Conservation (phyloP, 306 rosid species). For the Luffa acutangula region DNA sequence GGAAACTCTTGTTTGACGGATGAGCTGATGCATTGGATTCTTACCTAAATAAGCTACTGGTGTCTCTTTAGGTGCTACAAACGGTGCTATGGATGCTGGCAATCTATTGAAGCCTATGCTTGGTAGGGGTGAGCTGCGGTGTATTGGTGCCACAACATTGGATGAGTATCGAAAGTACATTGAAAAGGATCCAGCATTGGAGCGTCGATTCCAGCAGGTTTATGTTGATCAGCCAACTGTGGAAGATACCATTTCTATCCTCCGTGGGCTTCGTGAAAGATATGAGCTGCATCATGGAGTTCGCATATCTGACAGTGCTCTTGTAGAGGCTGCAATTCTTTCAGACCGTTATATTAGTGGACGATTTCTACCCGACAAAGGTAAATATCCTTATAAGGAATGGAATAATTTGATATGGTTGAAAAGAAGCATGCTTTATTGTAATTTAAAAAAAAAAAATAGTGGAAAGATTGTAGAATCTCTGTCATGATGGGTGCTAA, state of each 20-base stretch:
- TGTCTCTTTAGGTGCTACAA: slow-evolving; percentile 70
- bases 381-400: slow-evolving; percentile 20
- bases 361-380: slow-evolving; percentile 95
- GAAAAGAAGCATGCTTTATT: not conserved
- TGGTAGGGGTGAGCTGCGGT: slow-evolving; percentile 94
- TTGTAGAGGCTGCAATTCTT: slow-evolving; percentile 92
- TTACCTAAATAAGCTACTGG: slow-evolving; percentile 6
- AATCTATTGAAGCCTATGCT: slow-evolving; percentile 99
- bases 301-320: slow-evolving; percentile 93
- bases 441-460: not conserved
- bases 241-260: slow-evolving; percentile 77
- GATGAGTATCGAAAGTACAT: slow-evolving; percentile 92
- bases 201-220: slow-evolving; percentile 97
- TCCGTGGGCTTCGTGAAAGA: slow-evolving; percentile 93
- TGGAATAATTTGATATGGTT: not conserved
- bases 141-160: slow-evolving; percentile 94
- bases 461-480: not conserved
- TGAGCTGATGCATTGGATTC: not conserved
- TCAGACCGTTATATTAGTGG: slow-evolving; percentile 99
- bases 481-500: not conserved
- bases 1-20: not conserved
- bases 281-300: slow-evolving; percentile 98
- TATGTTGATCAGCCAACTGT: slow-evolving; percentile 94
- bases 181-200: slow-evolving; percentile 97
- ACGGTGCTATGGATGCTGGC: slow-evolving; percentile 99